These are phyloP conservation scores for Lolium multiflorum DNA, from an alignment of 176 grass and related monocot genomes.

Conservation along the genomic window DNA sequence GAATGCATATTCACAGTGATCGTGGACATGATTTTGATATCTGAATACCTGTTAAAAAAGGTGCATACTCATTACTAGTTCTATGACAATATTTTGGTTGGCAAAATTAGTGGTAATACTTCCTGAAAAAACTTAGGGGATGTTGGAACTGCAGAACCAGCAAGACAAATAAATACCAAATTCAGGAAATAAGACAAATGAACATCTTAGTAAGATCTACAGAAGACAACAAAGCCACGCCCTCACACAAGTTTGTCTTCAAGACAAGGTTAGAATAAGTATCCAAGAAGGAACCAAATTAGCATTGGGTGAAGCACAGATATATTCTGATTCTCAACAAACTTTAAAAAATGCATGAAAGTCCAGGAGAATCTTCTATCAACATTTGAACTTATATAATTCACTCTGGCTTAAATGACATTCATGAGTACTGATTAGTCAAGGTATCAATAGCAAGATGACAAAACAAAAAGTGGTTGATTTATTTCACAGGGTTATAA, in stretches of 20 bases:
- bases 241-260: not conserved
- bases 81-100: not conserved
- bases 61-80: conserved; percentile 38
- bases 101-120: conserved; percentile 22
- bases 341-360: not conserved
- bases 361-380: not conserved
- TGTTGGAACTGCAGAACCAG: not conserved
- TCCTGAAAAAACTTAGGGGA: not conserved
- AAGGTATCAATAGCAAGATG: conserved; percentile 20
- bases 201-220: not conserved
- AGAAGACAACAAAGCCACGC: not conserved
- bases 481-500: conserved; percentile 8
- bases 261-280: not conserved
- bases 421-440: not conserved
- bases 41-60: conserved; percentile 72
- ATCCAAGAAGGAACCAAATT: not conserved
- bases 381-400: conserved; percentile 22
- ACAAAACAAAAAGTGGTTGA: not conserved
- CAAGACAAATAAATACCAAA: not conserved
- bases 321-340: not conserved
- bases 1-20: conserved; percentile 62
- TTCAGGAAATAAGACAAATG: not conserved
- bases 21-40: conserved; percentile 66
- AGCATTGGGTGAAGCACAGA: not conserved
- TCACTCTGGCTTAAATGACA: conserved; percentile 10